These are phyloP conservation scores for Holtermanniella nyarrowii DNA, from an alignment of 768 basidiomycete genomes.

Conservation along the genomic window DNA sequence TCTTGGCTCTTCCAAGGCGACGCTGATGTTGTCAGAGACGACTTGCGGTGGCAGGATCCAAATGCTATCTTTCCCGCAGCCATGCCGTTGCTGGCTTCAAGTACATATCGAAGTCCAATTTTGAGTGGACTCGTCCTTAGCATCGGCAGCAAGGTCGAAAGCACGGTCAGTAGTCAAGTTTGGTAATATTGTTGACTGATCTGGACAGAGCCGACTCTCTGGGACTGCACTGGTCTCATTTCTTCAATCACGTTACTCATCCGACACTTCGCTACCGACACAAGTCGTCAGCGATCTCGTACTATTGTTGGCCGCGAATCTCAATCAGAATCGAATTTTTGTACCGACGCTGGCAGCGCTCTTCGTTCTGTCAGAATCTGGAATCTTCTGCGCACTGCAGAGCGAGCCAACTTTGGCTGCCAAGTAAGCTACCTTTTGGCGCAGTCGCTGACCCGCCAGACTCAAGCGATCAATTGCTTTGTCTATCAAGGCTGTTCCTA, in stretches of 20 bases:
- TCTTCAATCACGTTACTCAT: no score
- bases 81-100: background rate
- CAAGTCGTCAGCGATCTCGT: conserved; percentile 52
- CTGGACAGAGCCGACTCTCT: conserved; percentile 3
- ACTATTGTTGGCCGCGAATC: conserved; percentile 48
- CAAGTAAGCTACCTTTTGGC: conserved; percentile 4
- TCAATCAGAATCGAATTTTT: conserved; percentile 59
- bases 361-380: conserved; percentile 61
- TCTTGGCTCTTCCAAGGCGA: background rate
- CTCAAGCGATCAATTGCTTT: no score
- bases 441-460: no score
- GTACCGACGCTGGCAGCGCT: conserved; percentile 74
- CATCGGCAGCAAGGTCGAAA: conserved; percentile 71
- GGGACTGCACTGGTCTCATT: conserved; percentile 44
- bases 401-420: background rate
- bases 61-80: background rate
- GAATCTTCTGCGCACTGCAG: conserved; percentile 46
- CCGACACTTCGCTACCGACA: conserved; percentile 45
- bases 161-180: conserved; percentile 54
- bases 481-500: conserved; percentile 53
- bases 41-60: background rate
- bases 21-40: background rate
- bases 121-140: conserved; percentile 58
- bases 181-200: conserved; percentile 9
- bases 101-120: conserved; percentile 33